A percentile compares a stretch with the other conserved stretches of the same genome.
Evolutionary conservation across 2,329 filamentous ascomycete species (phyloP).

Genomic region (Penicillium sp.): DNA sequence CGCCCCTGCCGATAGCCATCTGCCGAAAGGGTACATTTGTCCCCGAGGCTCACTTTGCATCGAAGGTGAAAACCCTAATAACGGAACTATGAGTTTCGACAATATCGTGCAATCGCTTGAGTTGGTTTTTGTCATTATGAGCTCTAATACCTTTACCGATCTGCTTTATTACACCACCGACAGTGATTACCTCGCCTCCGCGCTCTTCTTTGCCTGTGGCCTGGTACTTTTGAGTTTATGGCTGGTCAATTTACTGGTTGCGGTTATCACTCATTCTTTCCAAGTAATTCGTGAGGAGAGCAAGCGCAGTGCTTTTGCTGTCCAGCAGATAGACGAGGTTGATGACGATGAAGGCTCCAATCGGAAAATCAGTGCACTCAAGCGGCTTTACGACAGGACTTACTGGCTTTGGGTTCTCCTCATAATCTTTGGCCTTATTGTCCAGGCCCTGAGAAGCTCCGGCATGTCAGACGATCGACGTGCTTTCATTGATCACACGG

Average conservation of each 20-base stretch:
- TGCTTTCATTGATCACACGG: constrained; percentile 71
- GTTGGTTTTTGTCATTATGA: constrained; percentile 97
- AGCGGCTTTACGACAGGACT: constrained; percentile 74
- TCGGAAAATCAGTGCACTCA: constrained; percentile 56
- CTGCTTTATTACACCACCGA: constrained; percentile 92
- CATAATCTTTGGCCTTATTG: constrained; percentile 79
- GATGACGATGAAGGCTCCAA: constrained; percentile 42
- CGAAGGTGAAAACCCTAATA: constrained; percentile 76
- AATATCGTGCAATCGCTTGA: constrained; percentile 91
- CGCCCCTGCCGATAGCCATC: constrained; percentile 53
- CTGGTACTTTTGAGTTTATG: constrained; percentile 95
- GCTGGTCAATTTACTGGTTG: constrained; percentile 92
- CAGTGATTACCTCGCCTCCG: constrained; percentile 85
- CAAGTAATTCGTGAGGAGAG: constrained; percentile 98
- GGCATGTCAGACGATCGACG: constrained; percentile 68
- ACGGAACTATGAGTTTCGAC: constrained; percentile 89
- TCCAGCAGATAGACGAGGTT: constrained; percentile 63
- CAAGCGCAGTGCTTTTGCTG: constrained; percentile 89
- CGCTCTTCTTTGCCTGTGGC: constrained; percentile 71
- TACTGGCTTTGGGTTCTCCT: constrained; percentile 77
- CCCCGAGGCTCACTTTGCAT: constrained; percentile 82
- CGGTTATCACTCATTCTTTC: constrained; percentile 97
- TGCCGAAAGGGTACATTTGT: constrained; percentile 82
- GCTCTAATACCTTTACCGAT: constrained; percentile 94
- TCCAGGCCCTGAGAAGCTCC: constrained; percentile 77